Percentiles rank a stretch among this genome's conserved stretches.
Evolutionary conservation across 2,329 filamentous ascomycete species (phyloP).

Genomic region (Pleurostoma richardsiae): DNA sequence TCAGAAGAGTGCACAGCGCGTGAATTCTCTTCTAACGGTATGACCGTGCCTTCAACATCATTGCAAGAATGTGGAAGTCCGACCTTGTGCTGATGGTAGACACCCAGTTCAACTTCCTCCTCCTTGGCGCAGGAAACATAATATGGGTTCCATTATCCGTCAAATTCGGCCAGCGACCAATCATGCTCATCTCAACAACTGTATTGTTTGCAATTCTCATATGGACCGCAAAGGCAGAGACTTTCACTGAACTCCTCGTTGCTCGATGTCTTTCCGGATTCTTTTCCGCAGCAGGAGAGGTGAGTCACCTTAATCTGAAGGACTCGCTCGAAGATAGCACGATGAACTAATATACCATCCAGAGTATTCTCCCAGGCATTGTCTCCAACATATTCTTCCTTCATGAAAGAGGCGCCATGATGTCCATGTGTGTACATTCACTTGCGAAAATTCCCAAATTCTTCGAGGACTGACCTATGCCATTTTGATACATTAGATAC

Average conservation of each 20-base stretch:
- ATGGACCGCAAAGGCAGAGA: constrained; percentile 23
- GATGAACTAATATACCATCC: not conserved
- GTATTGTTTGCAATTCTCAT: constrained; percentile 22
- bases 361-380: constrained; percentile 8
- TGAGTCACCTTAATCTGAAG: not conserved
- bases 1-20: not conserved
- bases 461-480: too few species aligned
- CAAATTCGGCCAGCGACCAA: constrained; percentile 27
- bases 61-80: too few species aligned
- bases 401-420: constrained; percentile 7
- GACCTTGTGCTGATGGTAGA: not conserved
- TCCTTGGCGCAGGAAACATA: constrained; percentile 19
- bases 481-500: constrained; percentile 1
- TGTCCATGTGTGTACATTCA: constrained; percentile 3
- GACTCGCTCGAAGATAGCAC: not conserved
- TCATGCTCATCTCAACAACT: constrained; percentile 21
- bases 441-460: too few species aligned
- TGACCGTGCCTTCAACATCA: too few species aligned
- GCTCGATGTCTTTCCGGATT: constrained; percentile 25
- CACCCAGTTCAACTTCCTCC: constrained; percentile 8
- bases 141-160: constrained; percentile 27
- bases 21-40: constrained; percentile 2
- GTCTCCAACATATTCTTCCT: constrained; percentile 9
- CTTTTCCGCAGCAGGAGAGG: constrained; percentile 8
- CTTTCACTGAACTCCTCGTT: constrained; percentile 21